Base-by-base conservation (phyloP, 75 land plant species). In the Pinus taeda region DNA sequence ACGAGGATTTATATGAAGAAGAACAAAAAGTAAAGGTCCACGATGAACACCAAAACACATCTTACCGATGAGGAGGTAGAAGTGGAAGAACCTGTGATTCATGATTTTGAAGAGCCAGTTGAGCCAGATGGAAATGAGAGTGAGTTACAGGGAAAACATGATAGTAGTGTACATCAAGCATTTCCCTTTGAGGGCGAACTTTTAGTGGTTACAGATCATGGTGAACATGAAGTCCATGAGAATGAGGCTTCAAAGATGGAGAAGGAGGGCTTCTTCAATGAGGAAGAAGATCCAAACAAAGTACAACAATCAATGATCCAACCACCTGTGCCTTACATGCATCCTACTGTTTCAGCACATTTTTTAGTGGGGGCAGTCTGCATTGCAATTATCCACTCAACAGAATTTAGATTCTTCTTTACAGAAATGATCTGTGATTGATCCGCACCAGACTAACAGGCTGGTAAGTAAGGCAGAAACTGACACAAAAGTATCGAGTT, bases 21-120 rank as follows among this genome's bases (percentile, higher is more conserved):
- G 80, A 82, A 57, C 82, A 77, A 63, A 77, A 56, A 9, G 30
- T 71, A 33, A 21, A 77, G 58, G 21, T 45, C 20, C 74, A 81
- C 60, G 20, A 75, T n/a, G 80, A 85, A 4, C 74, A 83, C 42
- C 67, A 79, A 59, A 81, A 80, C 53, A 74, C 85, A 69, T 88
- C 83, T 15, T n/a, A 84, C 87, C 74, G 74, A 88, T 77, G 84
- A 84, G 30, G 88, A 85, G 36, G 81, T 88, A 72, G 80, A 86
- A 59, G 76, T 84, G 57, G 74, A 59, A 55, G 71, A 82, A 53
- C 73, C 86, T 58, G 77, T 71, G 75, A 26, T 21, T 5, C 78
- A 79, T 60, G 85, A 81, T 21, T 78, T 81, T 72, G 86, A 83
- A 55, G 86, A 42, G 69, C 55, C 5, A 62, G 30, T 79, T 73